Evolutionary conservation across 352 stramenopile genomes (phyloP), one percentile per base, ranked within the genome.

Genomic region (Pythium graminicola): DNA sequence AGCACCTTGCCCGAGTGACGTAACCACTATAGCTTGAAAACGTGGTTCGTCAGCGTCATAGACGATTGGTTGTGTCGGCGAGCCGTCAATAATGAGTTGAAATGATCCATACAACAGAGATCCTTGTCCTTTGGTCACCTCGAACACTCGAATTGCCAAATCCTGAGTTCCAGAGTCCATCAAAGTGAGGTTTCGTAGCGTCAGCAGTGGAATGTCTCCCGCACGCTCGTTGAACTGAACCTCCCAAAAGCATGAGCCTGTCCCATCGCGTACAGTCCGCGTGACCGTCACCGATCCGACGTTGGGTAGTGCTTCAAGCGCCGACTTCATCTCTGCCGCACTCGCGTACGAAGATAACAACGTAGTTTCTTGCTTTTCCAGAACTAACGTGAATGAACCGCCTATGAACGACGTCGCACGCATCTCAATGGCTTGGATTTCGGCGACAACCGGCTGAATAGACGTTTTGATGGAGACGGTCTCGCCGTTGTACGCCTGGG

Each of bases 211-310:
- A 7, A 85, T 42, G 56, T 90, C 73, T 11, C 77, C 79, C 8
- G 53, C 67, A 10, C 76, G 60, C 0, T 81, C 62, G 2, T 71
- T 50, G 28, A 93, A 93, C 6, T 70, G 67, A 29, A 93, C 62
- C 10, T 67, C 50, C 78, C 79, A 93, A 7, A 64, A 71, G 42
- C 67, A 85, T 4, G 73, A 73, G 1, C 75, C 73, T 9, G 62
- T 43, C 6, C 39, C 42, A 20, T 75, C 65, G 16, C 42, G 60
- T 3, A 55, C 62, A 1, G 54, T 69, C 27, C 70, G 73, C 0
- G 44, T 54, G 19, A 86, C 67, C 4, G 26, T 47, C 2, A 86
- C 70, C 11, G 17, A 29, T 2, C 69, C 70, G 22, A 68, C 50
- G 42, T 73, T 80, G 0, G 55, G 40, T 0, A 93, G 62, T n/a